Percentiles rank a stretch among this genome's conserved stretches.
phyloP scores from a whole-genome alignment of 345 rosid genomes.

The Acer negundo region DNA sequence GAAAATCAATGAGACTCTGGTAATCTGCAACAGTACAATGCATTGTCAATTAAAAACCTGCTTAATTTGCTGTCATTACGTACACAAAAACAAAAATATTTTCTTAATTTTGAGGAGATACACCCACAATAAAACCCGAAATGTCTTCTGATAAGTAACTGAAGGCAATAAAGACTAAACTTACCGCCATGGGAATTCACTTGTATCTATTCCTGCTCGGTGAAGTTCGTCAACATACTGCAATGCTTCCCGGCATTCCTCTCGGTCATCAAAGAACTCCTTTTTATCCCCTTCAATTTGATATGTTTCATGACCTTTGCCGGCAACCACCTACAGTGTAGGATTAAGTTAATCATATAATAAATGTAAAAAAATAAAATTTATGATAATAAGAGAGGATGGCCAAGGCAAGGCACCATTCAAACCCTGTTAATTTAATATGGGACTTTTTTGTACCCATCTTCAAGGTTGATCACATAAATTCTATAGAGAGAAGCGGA shows the following conservation, averaged over 20 bases:
- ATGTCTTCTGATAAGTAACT: not conserved
- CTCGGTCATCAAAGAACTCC: constrained; percentile 86
- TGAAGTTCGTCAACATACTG: constrained; percentile 95
- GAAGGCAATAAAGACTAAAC: constrained; percentile 21
- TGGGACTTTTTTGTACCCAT: not conserved
- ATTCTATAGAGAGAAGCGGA: constrained; percentile 1
- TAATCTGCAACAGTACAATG: constrained; percentile 52
- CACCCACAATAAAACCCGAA: not conserved
- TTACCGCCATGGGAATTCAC: constrained; percentile 99
- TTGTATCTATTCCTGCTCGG: constrained; percentile 95
- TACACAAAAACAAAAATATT: not conserved
- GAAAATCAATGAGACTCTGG: constrained; percentile 77
- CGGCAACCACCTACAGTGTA: constrained; percentile 72
- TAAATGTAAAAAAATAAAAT: constrained; percentile 6
- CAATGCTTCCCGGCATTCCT: constrained; percentile 92
- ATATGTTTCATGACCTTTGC: constrained; percentile 89
- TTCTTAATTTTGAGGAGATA: not conserved
- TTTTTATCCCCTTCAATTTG: constrained; percentile 83
- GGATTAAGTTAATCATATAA: constrained; percentile 19
- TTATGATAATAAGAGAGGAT: not conserved
- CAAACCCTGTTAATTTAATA: not conserved
- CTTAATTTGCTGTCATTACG: not conserved
- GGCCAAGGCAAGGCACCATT: not conserved
- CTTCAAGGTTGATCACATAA: not conserved
- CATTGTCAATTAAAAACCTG: not conserved